These are phyloP conservation scores for Tagetes patula DNA, from an alignment of 129 eudicot genomes.

Conservation along the genomic window DNA sequence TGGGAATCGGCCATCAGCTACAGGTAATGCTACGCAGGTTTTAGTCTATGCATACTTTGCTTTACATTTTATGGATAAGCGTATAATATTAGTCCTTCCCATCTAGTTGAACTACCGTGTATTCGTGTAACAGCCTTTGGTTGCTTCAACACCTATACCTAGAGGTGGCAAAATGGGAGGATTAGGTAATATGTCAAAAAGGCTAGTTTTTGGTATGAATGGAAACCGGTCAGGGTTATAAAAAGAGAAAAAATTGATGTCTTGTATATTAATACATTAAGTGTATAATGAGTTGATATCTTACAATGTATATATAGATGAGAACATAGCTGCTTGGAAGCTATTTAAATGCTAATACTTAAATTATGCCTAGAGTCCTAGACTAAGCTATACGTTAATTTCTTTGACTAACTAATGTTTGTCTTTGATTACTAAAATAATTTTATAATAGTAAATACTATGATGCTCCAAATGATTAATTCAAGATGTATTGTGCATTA, in stretches of 20 bases:
- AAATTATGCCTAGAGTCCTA: too few species aligned
- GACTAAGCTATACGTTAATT: too few species aligned
- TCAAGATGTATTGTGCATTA: not conserved
- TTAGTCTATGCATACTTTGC: not conserved
- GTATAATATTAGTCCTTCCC: not conserved
- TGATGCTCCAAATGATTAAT: not conserved
- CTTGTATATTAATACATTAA: too few species aligned
- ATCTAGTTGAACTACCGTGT: not conserved
- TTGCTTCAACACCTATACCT: not conserved
- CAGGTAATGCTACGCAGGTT: conserved; percentile 47
- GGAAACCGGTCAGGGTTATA: too few species aligned
- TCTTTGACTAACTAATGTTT: too few species aligned
- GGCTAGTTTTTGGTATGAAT: too few species aligned
- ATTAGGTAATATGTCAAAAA: not conserved
- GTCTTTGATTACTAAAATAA: not conserved
- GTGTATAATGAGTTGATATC: too few species aligned
- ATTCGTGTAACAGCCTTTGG: not conserved
- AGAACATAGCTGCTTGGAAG: too few species aligned
- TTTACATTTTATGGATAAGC: not conserved
- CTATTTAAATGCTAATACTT: too few species aligned
- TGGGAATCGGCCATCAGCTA: conserved; percentile 55
- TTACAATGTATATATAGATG: not conserved
- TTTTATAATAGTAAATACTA: not conserved
- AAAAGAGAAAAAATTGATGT: too few species aligned
- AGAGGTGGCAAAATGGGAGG: conserved; percentile 12